Conservation (phyloP, 805 yeast species). For the Kodamaea lidongshanica region DNA sequence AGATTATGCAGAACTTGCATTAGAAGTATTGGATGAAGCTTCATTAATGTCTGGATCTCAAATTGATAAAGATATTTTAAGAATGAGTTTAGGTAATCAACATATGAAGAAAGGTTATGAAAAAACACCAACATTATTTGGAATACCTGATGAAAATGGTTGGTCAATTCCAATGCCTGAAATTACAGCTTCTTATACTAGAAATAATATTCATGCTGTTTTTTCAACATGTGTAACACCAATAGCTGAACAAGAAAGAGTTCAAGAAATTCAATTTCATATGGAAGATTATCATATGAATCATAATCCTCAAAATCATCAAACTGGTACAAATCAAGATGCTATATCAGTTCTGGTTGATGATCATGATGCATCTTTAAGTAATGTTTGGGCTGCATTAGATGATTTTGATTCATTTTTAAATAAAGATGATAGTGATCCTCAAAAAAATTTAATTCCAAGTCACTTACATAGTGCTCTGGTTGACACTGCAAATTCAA, state of each 20-base stretch:
- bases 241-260: slow-evolving; percentile 27
- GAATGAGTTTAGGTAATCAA: slow-evolving; percentile 85
- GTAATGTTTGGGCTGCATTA: slow-evolving; percentile 88
- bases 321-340: slow-evolving; percentile 31
- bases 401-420: slow-evolving; percentile 87
- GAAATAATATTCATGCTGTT: slow-evolving; percentile 93
- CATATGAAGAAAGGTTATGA: slow-evolving; percentile 76
- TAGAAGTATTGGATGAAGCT: slow-evolving; percentile 84
- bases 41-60: slow-evolving; percentile 82
- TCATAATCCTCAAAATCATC: slow-evolving; percentile 29
- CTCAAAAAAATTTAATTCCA: slow-evolving; percentile 6
- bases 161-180: slow-evolving; percentile 98
- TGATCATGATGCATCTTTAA: slow-evolving; percentile 66
- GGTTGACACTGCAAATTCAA: slow-evolving; percentile 53
- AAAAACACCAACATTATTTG: slow-evolving; percentile 82
- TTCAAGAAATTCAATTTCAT: slow-evolving; percentile 46
- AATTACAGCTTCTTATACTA: slow-evolving; percentile 76
- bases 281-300: slow-evolving; percentile 48
- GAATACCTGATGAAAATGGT: slow-evolving; percentile 91
- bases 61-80: slow-evolving; percentile 81
- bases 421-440: slow-evolving; percentile 45
- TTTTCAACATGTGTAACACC: slow-evolving; percentile 71
- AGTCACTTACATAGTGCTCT: slow-evolving; percentile 48
- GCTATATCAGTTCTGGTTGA: slow-evolving; percentile 46
- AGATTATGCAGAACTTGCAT: slow-evolving; percentile 81